These are phyloP conservation scores for Cucumis sativus DNA, from an alignment of 306 rosid species.

Conservation along the genomic window DNA sequence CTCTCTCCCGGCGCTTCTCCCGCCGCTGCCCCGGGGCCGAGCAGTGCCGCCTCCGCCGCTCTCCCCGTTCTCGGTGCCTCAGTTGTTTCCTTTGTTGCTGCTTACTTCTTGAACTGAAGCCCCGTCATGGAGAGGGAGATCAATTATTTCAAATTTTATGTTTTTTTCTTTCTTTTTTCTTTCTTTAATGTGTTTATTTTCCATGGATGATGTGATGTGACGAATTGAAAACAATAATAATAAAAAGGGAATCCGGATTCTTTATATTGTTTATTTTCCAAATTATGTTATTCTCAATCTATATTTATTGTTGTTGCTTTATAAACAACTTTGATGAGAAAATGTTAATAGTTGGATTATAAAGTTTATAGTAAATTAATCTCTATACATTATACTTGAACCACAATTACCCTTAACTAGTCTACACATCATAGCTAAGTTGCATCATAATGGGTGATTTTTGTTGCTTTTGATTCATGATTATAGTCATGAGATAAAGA, in stretches of 20 bases:
- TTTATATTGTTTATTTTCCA: neutral
- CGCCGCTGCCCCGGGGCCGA: constrained; percentile 1
- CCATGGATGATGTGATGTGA: neutral
- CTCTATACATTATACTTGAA: no score
- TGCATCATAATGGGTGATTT: no score
- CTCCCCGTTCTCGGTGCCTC: constrained; percentile 16
- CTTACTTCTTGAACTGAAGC: constrained; percentile 12
- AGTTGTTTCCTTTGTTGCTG: constrained; percentile 12
- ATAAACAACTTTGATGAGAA: no score
- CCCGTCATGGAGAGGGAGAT: neutral
- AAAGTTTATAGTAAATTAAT: no score
- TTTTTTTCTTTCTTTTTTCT: neutral
- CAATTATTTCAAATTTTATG: neutral
- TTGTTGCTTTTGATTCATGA: no score
- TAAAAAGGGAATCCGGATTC: neutral
- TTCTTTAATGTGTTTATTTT: neutral
- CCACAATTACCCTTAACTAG: no score
- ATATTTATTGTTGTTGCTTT: no score
- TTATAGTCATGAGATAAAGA: no score
- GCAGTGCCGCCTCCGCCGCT: constrained; percentile 10
- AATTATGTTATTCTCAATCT: no score
- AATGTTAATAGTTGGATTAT: no score
- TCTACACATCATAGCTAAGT: no score
- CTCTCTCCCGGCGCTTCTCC: constrained; percentile 9
- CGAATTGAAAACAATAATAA: neutral